Conservation (phyloP, 2,329 filamentous ascomycete genomes). For the Fusarium veterinarium region DNA sequence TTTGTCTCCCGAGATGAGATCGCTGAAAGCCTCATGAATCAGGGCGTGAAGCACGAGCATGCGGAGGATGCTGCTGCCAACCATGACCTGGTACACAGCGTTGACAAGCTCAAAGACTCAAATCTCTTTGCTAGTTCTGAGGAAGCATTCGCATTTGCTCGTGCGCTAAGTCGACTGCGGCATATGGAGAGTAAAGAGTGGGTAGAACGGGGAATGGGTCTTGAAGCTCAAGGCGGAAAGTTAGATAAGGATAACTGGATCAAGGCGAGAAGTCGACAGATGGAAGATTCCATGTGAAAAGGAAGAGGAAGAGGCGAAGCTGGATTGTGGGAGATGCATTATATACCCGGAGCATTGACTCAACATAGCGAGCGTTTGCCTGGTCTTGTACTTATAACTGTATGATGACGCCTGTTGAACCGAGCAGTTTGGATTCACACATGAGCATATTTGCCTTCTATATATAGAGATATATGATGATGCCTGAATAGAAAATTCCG, state of each 20-base stretch:
- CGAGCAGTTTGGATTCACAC: constrained; percentile 12
- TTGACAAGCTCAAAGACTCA: constrained; percentile 84
- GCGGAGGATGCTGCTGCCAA: constrained; percentile 75
- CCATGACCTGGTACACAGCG: constrained; percentile 88
- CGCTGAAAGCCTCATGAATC: constrained; percentile 64
- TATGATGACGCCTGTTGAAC: constrained; percentile 26
- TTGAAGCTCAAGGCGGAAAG: constrained; percentile 74
- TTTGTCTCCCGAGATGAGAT: constrained; percentile 83
- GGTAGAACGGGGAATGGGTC: constrained; percentile 83
- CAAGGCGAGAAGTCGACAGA: constrained; percentile 73
- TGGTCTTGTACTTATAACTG: constrained; percentile 40
- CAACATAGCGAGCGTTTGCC: constrained; percentile 45
- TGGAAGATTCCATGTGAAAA: constrained; percentile 73
- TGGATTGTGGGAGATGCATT: constrained; percentile 39
- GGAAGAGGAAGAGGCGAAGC: background rate
- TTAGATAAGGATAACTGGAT: constrained; percentile 73
- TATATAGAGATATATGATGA: constrained; percentile 9
- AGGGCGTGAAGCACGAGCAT: constrained; percentile 53
- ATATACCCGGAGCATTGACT: constrained; percentile 47
- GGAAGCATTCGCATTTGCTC: constrained; percentile 94
- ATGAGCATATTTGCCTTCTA: constrained; percentile 13
- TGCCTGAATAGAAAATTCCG: background rate
- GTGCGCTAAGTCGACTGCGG: constrained; percentile 83
- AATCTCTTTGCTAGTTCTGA: constrained; percentile 94
- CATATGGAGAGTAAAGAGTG: constrained; percentile 97